phyloP scores from a whole-genome alignment of 2,329 filamentous ascomycete species.

The Leptographium wingfieldii region DNA sequence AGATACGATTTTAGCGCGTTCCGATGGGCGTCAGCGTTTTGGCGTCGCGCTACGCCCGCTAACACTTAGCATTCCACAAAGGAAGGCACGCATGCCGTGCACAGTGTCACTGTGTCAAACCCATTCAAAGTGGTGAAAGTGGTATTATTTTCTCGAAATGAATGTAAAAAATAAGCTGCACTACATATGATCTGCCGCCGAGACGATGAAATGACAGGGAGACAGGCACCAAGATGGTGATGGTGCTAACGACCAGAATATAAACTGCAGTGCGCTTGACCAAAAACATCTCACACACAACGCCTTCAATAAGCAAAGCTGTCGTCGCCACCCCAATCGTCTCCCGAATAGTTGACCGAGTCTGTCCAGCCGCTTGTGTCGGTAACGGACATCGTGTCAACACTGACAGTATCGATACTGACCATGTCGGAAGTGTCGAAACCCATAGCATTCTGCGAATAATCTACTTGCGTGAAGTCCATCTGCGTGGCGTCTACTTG shows the following conservation, averaged over 20 bases:
- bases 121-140: too few species aligned
- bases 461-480: not conserved
- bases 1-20: not conserved
- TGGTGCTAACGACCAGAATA: not conserved
- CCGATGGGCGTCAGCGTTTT: not conserved
- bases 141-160: not conserved
- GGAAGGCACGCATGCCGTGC: not conserved
- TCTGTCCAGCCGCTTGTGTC: conserved; percentile 3
- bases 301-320: not conserved
- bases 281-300: not conserved
- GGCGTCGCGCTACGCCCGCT: not conserved
- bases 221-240: not conserved
- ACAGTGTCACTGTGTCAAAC: not conserved
- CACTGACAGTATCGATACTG: not conserved
- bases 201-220: not conserved
- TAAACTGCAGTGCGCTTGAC: not conserved
- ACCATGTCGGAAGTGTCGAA: not conserved
- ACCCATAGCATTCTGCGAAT: not conserved
- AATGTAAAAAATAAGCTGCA: not conserved
- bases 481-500: not conserved
- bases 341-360: conserved; percentile 10
- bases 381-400: not conserved
- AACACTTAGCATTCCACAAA: not conserved
- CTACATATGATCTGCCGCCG: not conserved
- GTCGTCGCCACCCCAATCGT: conserved; percentile 9